Conservation (phyloP, 106 monocot genomes). For the Dendrobium nobile region DNA sequence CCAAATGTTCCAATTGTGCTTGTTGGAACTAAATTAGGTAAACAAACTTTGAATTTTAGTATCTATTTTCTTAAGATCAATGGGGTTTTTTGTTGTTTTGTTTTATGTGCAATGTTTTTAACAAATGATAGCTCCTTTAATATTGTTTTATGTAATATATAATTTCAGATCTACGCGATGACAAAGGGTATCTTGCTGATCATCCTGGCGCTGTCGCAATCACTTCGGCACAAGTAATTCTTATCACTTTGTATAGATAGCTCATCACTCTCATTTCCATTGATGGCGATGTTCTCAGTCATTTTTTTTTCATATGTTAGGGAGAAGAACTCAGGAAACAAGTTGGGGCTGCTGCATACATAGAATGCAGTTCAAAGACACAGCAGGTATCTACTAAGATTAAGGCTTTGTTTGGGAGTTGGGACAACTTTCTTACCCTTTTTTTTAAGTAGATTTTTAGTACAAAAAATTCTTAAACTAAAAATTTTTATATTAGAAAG, state of each 20-base stretch:
- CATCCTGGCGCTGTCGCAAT: constrained; percentile 65
- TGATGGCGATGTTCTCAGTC: background rate
- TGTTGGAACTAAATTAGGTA: constrained; percentile 87
- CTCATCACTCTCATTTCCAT: background rate
- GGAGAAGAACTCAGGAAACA: constrained; percentile 92
- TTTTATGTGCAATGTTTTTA: background rate
- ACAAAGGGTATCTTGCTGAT: constrained; percentile 72
- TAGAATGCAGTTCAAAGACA: constrained; percentile 94
- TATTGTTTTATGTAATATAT: background rate
- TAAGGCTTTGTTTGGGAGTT: too few relatives aligned
- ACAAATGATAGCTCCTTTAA: background rate
- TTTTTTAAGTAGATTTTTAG: too few relatives aligned
- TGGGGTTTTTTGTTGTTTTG: background rate
- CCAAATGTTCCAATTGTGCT: constrained; percentile 81
- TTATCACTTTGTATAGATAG: background rate
- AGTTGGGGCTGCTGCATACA: constrained; percentile 77
- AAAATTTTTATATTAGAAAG: too few relatives aligned
- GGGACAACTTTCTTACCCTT: too few relatives aligned
- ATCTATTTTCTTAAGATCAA: background rate
- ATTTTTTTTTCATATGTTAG: constrained; percentile 17
- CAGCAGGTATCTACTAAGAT: constrained; percentile 58
- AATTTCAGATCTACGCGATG: constrained; percentile 78
- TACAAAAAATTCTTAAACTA: too few relatives aligned
- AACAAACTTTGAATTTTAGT: background rate
- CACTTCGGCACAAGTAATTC: constrained; percentile 56